These are phyloP conservation scores for Peronospora belbahrii DNA, from an alignment of 352 stramenopile genomes.

Conservation along the genomic window DNA sequence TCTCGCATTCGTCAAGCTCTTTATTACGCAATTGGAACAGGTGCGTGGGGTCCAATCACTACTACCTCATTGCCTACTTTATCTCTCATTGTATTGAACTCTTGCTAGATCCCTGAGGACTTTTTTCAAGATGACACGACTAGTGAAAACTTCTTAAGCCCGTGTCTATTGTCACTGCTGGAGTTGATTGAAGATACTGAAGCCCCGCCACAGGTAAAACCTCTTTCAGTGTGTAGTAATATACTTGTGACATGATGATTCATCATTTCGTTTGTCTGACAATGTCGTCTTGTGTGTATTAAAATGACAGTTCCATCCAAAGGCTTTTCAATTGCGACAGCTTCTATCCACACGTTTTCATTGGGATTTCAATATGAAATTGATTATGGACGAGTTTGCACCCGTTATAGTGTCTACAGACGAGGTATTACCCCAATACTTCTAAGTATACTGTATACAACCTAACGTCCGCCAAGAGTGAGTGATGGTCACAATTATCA, in stretches of 20 bases:
- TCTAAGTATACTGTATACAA: background rate
- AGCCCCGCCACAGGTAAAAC: conserved; percentile 27
- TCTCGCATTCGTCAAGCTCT: conserved; percentile 45
- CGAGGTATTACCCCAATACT: no score
- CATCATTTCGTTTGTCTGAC: background rate
- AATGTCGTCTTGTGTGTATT: background rate
- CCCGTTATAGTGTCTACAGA: conserved; percentile 35
- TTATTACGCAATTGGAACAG: conserved; percentile 51
- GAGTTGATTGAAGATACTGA: conserved; percentile 51
- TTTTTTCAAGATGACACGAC: conserved; percentile 67
- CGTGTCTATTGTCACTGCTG: conserved; percentile 51
- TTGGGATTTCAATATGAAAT: conserved; percentile 15
- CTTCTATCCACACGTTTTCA: conserved; percentile 36
- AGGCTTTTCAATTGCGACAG: conserved; percentile 25
- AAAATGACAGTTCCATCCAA: conserved; percentile 22
- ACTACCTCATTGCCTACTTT: background rate
- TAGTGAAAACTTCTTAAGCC: conserved; percentile 53
- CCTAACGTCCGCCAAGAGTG: conserved; percentile 12
- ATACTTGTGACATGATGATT: background rate
- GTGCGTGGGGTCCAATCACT: conserved; percentile 11
- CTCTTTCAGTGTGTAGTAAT: no score
- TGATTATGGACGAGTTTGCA: conserved; percentile 38
- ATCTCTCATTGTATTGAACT: no score
- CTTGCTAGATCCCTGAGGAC: conserved; percentile 42
- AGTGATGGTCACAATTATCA: conserved; percentile 17